These are phyloP conservation scores for Agarophyton chilense DNA, from an alignment of 23 red algal genomes.

Conservation along the genomic window DNA sequence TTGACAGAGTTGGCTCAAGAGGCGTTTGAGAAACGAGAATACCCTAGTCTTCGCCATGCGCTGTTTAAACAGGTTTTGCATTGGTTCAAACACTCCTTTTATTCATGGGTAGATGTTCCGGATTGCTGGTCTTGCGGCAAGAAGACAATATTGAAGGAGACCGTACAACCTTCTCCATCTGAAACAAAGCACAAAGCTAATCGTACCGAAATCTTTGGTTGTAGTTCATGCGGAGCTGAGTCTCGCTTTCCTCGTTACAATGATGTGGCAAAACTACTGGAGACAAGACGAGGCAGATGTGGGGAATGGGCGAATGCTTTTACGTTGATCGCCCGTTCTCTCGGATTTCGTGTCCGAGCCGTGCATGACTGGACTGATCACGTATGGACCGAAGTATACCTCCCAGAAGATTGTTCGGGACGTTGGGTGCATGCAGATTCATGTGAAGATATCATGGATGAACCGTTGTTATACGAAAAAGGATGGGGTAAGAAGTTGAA, in stretches of 20 bases:
- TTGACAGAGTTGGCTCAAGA: not conserved
- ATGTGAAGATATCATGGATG: slow-evolving; percentile 78
- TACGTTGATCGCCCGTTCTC: slow-evolving; percentile 57
- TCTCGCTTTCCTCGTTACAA: slow-evolving; percentile 85
- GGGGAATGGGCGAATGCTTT: slow-evolving; percentile 96
- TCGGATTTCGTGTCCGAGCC: slow-evolving; percentile 61
- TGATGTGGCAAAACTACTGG: slow-evolving; percentile 61
- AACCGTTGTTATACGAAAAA: slow-evolving; percentile 81
- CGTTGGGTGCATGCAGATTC: slow-evolving; percentile 90
- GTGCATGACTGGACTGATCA: slow-evolving; percentile 92
- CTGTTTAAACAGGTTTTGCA: slow-evolving; percentile 47
- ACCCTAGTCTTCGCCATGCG: slow-evolving; percentile 27
- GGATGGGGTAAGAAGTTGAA: slow-evolving; percentile 90
- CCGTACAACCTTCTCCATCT: slow-evolving; percentile 6
- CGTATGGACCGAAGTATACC: slow-evolving; percentile 92
- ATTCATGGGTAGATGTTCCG: slow-evolving; percentile 74
- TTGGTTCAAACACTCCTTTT: slow-evolving; percentile 84
- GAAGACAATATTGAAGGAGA: slow-evolving; percentile 17
- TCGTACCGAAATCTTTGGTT: slow-evolving; percentile 71
- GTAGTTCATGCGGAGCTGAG: slow-evolving; percentile 60
- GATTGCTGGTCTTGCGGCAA: slow-evolving; percentile 71
- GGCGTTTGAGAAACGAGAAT: slow-evolving; percentile 4
- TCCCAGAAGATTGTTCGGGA: not conserved
- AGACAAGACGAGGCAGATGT: slow-evolving; percentile 79
- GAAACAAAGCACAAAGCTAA: slow-evolving; percentile 38